A percentile compares a stretch with the other conserved stretches of the same genome.
phyloP scores from a whole-genome alignment of 139 green algal genomes.

The Coccomyxa sp. region DNA sequence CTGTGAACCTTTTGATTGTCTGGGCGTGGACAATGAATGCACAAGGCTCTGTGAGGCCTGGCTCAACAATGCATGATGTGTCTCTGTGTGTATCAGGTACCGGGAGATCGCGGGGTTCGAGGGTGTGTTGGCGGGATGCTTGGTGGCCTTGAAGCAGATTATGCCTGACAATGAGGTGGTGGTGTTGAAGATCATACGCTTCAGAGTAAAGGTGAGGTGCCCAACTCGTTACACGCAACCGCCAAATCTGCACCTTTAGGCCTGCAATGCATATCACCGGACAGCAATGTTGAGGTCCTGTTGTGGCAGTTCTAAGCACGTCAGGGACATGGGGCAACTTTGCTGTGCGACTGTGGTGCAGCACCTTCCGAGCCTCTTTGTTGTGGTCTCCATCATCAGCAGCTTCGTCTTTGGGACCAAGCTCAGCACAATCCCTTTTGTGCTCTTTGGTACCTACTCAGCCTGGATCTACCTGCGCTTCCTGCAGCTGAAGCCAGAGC shows the following conservation, averaged over 20 bases:
- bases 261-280: too few species aligned
- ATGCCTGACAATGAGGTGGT: constrained; percentile 85
- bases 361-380: constrained; percentile 63
- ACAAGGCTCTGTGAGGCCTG: too few species aligned
- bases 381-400: constrained; percentile 22
- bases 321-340: too few species aligned
- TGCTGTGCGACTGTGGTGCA: constrained; percentile 41
- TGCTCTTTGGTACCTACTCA: constrained; percentile 68
- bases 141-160: constrained; percentile 92
- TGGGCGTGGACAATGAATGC: too few species aligned
- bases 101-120: constrained; percentile 69
- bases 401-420: constrained; percentile 12
- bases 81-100: not conserved
- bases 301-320: too few species aligned
- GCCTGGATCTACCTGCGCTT: constrained; percentile 92
- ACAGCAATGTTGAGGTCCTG: too few species aligned
- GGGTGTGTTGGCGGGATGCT: constrained; percentile 68
- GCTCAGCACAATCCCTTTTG: constrained; percentile 60
- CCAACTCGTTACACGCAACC: too few species aligned
- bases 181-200: constrained; percentile 53
- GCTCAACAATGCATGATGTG: not conserved
- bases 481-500: constrained; percentile 72
- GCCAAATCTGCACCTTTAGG: too few species aligned
- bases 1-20: not conserved
- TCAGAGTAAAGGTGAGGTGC: constrained; percentile 74